Base-by-base conservation (phyloP, 495 filamentous ascomycete species). In the Astrothelium subdiscretum region DNA sequence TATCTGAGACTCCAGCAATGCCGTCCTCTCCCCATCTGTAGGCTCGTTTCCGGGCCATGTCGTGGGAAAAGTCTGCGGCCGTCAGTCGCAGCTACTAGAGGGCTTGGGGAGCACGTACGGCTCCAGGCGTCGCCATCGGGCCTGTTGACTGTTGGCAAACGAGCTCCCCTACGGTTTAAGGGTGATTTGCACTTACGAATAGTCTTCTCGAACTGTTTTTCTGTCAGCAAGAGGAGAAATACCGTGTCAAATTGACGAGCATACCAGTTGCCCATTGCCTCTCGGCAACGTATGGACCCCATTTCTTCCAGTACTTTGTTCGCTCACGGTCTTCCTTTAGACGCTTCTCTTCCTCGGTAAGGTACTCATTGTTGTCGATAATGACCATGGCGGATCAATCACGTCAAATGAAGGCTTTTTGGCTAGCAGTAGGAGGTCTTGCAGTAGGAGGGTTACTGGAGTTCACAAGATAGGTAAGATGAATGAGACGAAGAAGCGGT, bases 21-120 rank as follows among this genome's bases (percentile, higher is more conserved):
- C 92, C 92, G 71, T 97, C 92, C 69, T 97, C 92, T 63, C 92
- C 92, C 92, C 92, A 97, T 63, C 92, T 83, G 72, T 87, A 97
- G 54, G 89, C 81, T 70, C 92, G 81, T 48, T 89, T 92, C 67
- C 90, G 84, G 26, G 92, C 88, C 75, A 94, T 84, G 64, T 96
- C 92, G 75, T 97, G 91, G 10, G 90, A 83, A 72, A 97, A 97
- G 78, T 97, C 89, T 95, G 59, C 20, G 59, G 26, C 63, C 20
- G 42, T 52, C 42, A 62, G 48, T 54, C 22, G 22, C 38, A 29
- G 24, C 15, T 20, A 29, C 48, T 29, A 15, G 22, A 12, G 20
- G 15, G 1, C 8, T 54, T 3, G 24, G 38, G 42, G 48, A 32
- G 42, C 29, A 85, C 88, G 79, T 79, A 92, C 89, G 90, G 73